Percentiles rank a stretch among this genome's conserved stretches.
Conservation (phyloP, 2,329 filamentous ascomycete species). For the Monilinia polystroma region DNA sequence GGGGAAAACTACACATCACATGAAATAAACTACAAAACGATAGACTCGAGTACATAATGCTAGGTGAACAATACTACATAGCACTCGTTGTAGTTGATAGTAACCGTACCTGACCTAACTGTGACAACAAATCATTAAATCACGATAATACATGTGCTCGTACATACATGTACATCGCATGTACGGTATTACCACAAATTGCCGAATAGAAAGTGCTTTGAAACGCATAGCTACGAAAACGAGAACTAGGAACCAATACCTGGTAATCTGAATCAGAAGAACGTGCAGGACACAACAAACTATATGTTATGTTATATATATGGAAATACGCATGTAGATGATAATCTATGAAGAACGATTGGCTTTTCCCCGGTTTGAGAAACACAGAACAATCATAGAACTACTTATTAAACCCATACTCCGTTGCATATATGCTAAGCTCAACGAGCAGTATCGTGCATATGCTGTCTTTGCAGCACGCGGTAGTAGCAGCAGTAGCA, state of each 20-base stretch:
- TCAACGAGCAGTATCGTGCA: constrained; percentile 11
- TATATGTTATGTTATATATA: background rate
- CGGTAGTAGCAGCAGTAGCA: background rate
- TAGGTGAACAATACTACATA: background rate
- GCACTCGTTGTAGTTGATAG: background rate
- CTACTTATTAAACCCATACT: background rate
- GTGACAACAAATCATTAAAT: background rate
- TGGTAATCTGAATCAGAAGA: background rate
- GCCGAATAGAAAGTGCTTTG: background rate
- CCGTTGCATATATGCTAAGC: background rate
- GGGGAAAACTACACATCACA: background rate
- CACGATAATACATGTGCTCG: background rate
- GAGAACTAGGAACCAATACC: background rate
- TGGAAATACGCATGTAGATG: background rate
- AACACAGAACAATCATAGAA: background rate
- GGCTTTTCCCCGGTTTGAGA: background rate
- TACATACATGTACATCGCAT: background rate
- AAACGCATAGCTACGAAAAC: background rate
- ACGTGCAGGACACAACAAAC: background rate
- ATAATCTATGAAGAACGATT: background rate
- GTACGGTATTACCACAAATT: background rate
- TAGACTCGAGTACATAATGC: background rate
- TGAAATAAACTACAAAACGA: background rate
- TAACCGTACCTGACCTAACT: no score
- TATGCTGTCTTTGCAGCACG: constrained; percentile 4